These are phyloP conservation scores for Pythium sp. DNA, from an alignment of 352 stramenopile genomes.

Conservation along the genomic window DNA sequence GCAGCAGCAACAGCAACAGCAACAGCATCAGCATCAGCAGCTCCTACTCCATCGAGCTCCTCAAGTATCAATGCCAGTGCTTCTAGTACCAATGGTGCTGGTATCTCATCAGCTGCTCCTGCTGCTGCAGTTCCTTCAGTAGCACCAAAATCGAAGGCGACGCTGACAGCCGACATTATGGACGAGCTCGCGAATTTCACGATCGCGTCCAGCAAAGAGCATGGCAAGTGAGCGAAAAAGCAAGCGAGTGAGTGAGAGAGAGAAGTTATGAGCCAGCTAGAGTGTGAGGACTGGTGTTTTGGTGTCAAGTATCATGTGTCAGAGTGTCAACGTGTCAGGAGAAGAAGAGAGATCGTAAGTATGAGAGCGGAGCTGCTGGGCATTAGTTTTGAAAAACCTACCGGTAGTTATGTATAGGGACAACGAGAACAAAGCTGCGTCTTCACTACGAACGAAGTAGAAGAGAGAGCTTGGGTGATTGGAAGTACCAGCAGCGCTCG, in stretches of 20 bases:
- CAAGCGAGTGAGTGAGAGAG: background rate
- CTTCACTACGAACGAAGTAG: background rate
- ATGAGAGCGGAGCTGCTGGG: conserved; percentile 1
- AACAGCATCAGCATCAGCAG: background rate
- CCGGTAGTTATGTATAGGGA: too few species aligned
- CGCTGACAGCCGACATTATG: conserved; percentile 36
- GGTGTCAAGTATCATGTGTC: background rate
- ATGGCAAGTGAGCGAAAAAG: background rate
- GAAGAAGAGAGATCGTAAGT: background rate
- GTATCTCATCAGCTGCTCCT: background rate
- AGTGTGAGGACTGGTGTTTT: background rate
- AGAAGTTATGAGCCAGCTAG: background rate
- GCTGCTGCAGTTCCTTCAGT: background rate
- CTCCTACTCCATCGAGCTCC: background rate
- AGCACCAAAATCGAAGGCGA: conserved; percentile 7
- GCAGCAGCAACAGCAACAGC: background rate
- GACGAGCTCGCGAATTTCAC: conserved; percentile 44
- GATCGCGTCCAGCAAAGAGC: conserved; percentile 24
- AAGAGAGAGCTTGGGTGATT: background rate
- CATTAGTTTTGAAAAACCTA: too few species aligned
- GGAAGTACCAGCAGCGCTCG: background rate
- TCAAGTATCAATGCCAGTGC: conserved; percentile 5
- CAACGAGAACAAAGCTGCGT: background rate
- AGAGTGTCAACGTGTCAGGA: background rate
- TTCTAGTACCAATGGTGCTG: background rate